Evolutionary conservation across 2,329 filamentous ascomycete species (phyloP), one percentile per base, ranked within the genome.

Genomic region (Sclerotinia spermophila): DNA sequence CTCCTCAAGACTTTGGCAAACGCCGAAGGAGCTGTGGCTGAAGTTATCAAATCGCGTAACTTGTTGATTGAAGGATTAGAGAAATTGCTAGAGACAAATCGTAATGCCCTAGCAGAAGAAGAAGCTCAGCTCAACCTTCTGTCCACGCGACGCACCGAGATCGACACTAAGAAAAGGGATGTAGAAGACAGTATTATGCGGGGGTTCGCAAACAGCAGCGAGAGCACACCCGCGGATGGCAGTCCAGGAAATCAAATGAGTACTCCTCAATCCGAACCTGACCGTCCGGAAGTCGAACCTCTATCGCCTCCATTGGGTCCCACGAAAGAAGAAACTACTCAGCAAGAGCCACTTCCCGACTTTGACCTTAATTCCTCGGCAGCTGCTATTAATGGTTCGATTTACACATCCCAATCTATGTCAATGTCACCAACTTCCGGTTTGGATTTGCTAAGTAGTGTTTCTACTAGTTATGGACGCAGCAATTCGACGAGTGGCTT

Each of bases 181-280:
- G 94, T 99, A 11, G 96, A 99, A 80, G 89, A 95, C 74, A 90
- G 89, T 64, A 98, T 99, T 75, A 93, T 99, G 86, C 89, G 91
- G 67, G 93, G 92, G 13, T 86, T 97, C 33, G 88, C 89, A 21
- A 86, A 89, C 13, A 83, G 83, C 68, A 85, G 87, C 71, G 82
- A 83, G 30, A 81, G 83, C 61, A 81, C 81, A 13, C 83, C 87
- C 15, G 82, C 83, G 64, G 78, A 84, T 75, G 72, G 81, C n/a
- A 78, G 77, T 55, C 80, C 80, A 44, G 75, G 76, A 53, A 75
- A 70, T 10, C 77, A 70, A 59, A 75, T 79, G 56, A 48, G 81
- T 80, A 85, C 81, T 72, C 83, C 83, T 5, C 80, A 81, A 21
- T 80, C 84, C 38, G 91, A 93, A 74, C 87, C 88, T 19, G 88